Percentiles rank a stretch among this genome's conserved stretches.
These are phyloP conservation scores for Neodidymelliopsis sp. DNA, from an alignment of 2,329 filamentous ascomycete genomes.

Conservation along the genomic window DNA sequence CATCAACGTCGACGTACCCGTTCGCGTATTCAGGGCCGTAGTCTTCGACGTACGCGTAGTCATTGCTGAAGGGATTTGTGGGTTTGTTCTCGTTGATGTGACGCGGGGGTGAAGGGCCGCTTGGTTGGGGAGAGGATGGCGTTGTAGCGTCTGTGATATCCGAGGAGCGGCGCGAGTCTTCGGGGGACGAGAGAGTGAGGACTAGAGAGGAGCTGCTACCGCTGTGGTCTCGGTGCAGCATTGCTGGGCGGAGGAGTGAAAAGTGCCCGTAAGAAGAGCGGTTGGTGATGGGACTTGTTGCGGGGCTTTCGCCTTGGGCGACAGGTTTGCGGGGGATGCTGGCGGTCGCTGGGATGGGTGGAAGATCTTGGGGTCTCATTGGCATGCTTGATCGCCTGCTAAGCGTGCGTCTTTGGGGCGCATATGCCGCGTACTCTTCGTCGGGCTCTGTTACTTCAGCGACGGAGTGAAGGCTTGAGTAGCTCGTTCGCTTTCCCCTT, in stretches of 20 bases:
- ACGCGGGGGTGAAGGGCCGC: constrained; percentile 2
- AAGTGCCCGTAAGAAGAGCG: constrained; percentile 25
- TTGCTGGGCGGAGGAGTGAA: constrained; percentile 32
- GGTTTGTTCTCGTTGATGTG: constrained; percentile 16
- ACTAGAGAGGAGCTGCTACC: constrained; percentile 35
- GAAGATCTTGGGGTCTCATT: constrained; percentile 18
- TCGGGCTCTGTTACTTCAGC: constrained; percentile 44
- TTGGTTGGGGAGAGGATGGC: constrained; percentile 22
- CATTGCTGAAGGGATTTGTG: constrained; percentile 36
- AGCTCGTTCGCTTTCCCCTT: constrained; percentile 42
- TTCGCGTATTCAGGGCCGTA: constrained; percentile 41
- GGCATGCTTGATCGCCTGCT: constrained; percentile 20
- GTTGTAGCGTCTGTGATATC: constrained; percentile 20
- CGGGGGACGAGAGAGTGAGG: constrained; percentile 7
- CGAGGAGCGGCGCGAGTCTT: constrained; percentile 17
- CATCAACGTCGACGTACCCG: constrained; percentile 31
- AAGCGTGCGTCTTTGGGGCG: constrained; percentile 15
- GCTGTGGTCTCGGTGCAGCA: constrained; percentile 30
- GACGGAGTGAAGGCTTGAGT: constrained; percentile 42
- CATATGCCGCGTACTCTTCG: constrained; percentile 29
- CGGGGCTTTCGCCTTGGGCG: constrained; percentile 19
- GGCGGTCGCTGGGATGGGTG: constrained; percentile 20
- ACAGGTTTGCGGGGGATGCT: constrained; percentile 40
- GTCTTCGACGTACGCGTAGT: constrained; percentile 41
- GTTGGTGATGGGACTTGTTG: constrained; percentile 26